Conservation (phyloP, 1,139 yeast species). For the Sugiyamaella castrensis region DNA sequence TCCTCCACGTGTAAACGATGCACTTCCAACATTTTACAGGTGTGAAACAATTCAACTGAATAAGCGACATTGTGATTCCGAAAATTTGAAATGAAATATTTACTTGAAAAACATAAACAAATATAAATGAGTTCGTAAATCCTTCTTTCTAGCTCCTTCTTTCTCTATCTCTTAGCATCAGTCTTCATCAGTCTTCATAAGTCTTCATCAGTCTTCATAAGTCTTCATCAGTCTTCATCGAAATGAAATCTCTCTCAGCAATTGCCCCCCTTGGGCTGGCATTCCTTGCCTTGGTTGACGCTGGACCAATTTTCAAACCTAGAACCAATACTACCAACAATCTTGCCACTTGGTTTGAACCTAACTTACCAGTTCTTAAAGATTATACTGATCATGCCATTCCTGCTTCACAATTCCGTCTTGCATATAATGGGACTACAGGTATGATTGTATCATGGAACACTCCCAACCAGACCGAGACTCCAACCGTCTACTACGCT, state of each 20-base stretch:
- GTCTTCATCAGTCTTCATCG: no score
- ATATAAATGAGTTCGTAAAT: no score
- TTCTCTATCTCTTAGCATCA: no score
- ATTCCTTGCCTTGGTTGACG: background rate
- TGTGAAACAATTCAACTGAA: no score
- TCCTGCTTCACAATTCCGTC: conserved; percentile 25
- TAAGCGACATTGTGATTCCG: no score
- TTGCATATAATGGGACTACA: conserved; percentile 29
- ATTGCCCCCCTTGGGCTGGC: background rate
- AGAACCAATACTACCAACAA: background rate
- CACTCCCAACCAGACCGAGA: conserved; percentile 23
- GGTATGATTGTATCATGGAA: conserved; percentile 34
- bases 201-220: no score
- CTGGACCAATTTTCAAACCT: background rate
- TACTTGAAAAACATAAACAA: no score
- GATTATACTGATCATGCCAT: conserved; percentile 13
- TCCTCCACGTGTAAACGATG: no score
- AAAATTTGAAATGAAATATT: no score
- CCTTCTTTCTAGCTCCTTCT: no score
- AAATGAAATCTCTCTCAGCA: background rate
- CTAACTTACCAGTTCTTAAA: conserved; percentile 11
- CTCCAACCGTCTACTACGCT: conserved; percentile 33
- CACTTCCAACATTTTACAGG: no score
- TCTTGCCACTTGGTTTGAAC: conserved; percentile 1
- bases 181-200: no score